Evolutionary conservation across 2,329 filamentous ascomycete genomes (phyloP).

Genomic region (Aspergillus felis): DNA sequence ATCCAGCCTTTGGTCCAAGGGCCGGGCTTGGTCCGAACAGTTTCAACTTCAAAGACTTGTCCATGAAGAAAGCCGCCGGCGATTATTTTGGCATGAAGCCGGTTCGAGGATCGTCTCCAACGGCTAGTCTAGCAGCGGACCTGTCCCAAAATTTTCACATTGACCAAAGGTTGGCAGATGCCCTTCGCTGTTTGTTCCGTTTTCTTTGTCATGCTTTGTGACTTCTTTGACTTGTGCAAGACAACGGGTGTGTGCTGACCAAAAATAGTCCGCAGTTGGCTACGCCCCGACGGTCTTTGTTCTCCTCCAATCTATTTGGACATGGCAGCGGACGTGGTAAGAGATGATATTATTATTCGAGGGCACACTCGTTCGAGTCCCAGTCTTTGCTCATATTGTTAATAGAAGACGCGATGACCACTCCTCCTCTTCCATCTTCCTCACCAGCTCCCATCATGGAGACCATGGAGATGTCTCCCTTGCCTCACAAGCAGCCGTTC

Average conservation of each 20-base stretch:
- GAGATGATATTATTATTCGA: conserved; percentile 5
- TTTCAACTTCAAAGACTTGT: conserved; percentile 73
- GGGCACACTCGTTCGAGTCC: neutral
- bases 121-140: conserved; percentile 85
- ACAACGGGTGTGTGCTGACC: conserved; percentile 36
- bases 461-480: conserved; percentile 87
- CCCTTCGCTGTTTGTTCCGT: conserved; percentile 20
- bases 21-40: conserved; percentile 58
- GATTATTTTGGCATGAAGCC: conserved; percentile 84
- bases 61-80: conserved; percentile 62
- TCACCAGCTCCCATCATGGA: conserved; percentile 71
- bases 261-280: conserved; percentile 69
- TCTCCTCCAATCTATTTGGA: conserved; percentile 67
- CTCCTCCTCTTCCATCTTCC: conserved; percentile 78
- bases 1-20: conserved; percentile 50
- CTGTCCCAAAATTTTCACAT: conserved; percentile 96
- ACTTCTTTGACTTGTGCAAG: conserved; percentile 1
- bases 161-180: conserved; percentile 74
- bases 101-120: conserved; percentile 80
- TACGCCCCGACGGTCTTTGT: conserved; percentile 79
- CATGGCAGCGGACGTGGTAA: conserved; percentile 57
- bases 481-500: conserved; percentile 80
- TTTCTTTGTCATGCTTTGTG: neutral
- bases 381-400: conserved; percentile 24
- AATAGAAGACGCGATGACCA: conserved; percentile 68